These are phyloP conservation scores for Lunasporangiospora selenospora DNA, from an alignment of 192 early-diverging fungal genomes.

Conservation along the genomic window DNA sequence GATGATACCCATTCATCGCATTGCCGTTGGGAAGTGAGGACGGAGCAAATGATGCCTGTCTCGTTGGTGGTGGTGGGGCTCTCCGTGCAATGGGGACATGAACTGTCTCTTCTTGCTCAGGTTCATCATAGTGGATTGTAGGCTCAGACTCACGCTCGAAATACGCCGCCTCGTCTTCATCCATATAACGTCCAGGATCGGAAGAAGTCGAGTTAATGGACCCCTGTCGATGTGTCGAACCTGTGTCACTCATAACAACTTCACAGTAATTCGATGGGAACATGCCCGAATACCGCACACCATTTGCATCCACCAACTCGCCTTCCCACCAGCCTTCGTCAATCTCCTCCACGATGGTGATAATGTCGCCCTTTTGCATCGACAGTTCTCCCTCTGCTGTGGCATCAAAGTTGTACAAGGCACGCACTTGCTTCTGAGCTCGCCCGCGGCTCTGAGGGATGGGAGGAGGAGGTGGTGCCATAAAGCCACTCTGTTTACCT, in stretches of 20 bases:
- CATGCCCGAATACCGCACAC: slow-evolving; percentile 73
- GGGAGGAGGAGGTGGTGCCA: slow-evolving; percentile 53
- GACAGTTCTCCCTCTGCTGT: slow-evolving; percentile 81
- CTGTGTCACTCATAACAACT: slow-evolving; percentile 49
- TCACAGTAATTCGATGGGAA: slow-evolving; percentile 96
- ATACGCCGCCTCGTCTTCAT: slow-evolving; percentile 49
- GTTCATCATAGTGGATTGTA: slow-evolving; percentile 33
- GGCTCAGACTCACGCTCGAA: slow-evolving; percentile 43
- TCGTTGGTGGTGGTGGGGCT: slow-evolving; percentile 43
- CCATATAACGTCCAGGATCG: slow-evolving; percentile 33
- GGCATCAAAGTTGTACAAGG: slow-evolving; percentile 83
- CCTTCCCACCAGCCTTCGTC: slow-evolving; percentile 98
- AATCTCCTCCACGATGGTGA: slow-evolving; percentile 84
- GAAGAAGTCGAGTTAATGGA: slow-evolving; percentile 30
- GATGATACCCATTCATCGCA: slow-evolving; percentile 1
- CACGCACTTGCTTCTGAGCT: slow-evolving; percentile 67
- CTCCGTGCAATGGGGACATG: slow-evolving; percentile 19
- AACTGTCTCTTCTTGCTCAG: slow-evolving; percentile 20
- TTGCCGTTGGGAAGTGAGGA: slow-evolving; percentile 18
- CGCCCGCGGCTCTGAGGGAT: slow-evolving; percentile 33
- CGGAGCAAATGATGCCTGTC: slow-evolving; percentile 46
- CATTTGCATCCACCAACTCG: slow-evolving; percentile 70
- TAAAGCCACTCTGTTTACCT: slow-evolving; percentile 15
- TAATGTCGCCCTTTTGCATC: slow-evolving; percentile 85
- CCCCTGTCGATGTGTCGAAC: slow-evolving; percentile 33